These are phyloP conservation scores for Logfia minima DNA, from an alignment of 129 eudicot species.

Conservation along the genomic window DNA sequence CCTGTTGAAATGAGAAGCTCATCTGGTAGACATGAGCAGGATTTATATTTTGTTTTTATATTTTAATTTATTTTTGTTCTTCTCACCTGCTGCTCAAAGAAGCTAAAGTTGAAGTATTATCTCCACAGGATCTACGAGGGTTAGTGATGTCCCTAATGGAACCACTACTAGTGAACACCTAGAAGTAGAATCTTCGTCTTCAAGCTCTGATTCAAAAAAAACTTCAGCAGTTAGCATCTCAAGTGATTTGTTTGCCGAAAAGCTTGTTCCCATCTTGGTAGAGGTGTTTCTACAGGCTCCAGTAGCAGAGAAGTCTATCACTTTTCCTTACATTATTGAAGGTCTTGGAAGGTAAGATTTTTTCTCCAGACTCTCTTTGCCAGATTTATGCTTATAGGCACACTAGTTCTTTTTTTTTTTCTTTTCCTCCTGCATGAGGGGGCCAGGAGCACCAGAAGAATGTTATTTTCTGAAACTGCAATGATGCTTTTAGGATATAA, in stretches of 20 bases:
- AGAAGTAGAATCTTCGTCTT: conserved; percentile 34
- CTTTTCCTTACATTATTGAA: conserved; percentile 65
- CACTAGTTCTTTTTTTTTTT: neutral
- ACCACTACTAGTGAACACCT: conserved; percentile 30
- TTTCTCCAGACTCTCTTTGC: conserved; percentile 4
- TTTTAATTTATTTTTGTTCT: neutral
- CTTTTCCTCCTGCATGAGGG: neutral
- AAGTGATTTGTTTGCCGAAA: conserved; percentile 73
- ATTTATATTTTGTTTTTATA: neutral
- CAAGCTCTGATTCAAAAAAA: conserved; percentile 35
- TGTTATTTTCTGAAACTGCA: too few relatives aligned
- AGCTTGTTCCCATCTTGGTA: conserved; percentile 73
- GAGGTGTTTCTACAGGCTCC: conserved; percentile 85
- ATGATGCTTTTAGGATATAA: too few relatives aligned
- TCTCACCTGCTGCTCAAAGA: neutral
- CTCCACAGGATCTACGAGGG: conserved; percentile 42
- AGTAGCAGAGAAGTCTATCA: conserved; percentile 52
- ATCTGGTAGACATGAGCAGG: conserved; percentile 39
- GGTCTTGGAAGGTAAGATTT: conserved; percentile 78
- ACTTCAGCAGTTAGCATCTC: conserved; percentile 31
- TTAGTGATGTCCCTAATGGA: conserved; percentile 38
- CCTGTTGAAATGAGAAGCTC: conserved; percentile 28
- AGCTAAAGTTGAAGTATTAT: neutral
- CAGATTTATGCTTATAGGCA: neutral
- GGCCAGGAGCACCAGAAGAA: too few relatives aligned